phyloP scores from a whole-genome alignment of 768 basidiomycete species.

The Tulasnella sp. region DNA sequence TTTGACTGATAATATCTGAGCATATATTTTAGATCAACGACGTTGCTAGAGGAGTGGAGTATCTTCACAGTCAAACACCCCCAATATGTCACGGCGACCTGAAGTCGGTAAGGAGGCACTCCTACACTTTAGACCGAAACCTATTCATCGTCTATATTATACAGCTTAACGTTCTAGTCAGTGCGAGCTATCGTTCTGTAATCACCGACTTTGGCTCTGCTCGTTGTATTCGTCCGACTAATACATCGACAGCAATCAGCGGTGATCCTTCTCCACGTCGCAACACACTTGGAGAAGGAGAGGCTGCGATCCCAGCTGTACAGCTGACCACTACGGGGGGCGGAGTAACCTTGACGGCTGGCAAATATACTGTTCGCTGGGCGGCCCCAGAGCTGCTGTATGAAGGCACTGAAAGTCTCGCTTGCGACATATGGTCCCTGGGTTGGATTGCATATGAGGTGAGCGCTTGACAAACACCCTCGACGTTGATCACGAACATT shows the following conservation, averaged over 20 bases:
- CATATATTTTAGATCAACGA: neutral
- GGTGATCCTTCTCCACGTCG: too few species aligned
- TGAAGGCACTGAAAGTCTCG: neutral
- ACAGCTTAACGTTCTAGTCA: neutral
- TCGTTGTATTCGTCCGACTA: neutral
- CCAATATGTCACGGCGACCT: neutral
- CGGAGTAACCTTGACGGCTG: neutral
- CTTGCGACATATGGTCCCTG: neutral
- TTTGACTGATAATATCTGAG: too few species aligned
- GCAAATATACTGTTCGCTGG: neutral
- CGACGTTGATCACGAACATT: neutral
- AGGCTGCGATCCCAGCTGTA: too few species aligned
- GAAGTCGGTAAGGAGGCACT: neutral
- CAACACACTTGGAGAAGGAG: too few species aligned
- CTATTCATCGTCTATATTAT: neutral
- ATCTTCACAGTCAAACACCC: neutral
- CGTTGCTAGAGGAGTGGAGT: neutral
- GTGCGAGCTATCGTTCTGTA: neutral
- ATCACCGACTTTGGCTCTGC: neutral
- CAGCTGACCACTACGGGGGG: too few species aligned
- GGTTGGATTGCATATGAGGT: neutral
- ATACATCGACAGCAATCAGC: too few species aligned
- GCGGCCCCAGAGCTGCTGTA: neutral
- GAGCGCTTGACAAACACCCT: neutral
- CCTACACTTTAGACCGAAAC: neutral